Conservation (phyloP, 192 early-diverging fungal genomes). For the Backusella mclennaniae region DNA sequence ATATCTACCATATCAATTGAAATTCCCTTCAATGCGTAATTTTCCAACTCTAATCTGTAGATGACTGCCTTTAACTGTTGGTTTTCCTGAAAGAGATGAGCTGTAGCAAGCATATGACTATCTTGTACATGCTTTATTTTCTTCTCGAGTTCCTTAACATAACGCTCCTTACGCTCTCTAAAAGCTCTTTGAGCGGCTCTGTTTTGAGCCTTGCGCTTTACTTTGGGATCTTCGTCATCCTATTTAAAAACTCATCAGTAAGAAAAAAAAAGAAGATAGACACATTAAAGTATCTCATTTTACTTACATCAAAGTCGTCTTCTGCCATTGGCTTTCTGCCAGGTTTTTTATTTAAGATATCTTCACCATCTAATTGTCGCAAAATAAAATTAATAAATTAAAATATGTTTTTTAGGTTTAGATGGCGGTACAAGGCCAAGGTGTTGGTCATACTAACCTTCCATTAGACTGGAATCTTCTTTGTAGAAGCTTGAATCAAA, state of each 20-base stretch:
- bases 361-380: not conserved
- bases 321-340: constrained; percentile 17
- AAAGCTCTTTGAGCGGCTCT: constrained; percentile 36
- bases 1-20: not conserved
- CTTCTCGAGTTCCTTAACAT: constrained; percentile 78
- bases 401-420: not conserved
- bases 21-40: constrained; percentile 28
- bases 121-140: constrained; percentile 69
- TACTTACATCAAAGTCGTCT: not conserved
- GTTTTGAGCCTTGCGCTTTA: constrained; percentile 38
- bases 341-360: constrained; percentile 2
- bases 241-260: not conserved
- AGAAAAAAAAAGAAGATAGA: not conserved
- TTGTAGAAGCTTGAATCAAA: not conserved
- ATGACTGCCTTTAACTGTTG: constrained; percentile 46
- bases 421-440: not conserved
- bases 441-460: not conserved
- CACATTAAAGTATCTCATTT: not conserved
- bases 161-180: constrained; percentile 80
- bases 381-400: constrained; percentile 5
- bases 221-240: constrained; percentile 24
- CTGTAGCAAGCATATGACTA: constrained; percentile 37
- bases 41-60: constrained; percentile 50
- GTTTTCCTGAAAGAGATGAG: constrained; percentile 51
- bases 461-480: not conserved